Conservation (phyloP, 495 filamentous ascomycete species). For the Penicillium herquei region DNA sequence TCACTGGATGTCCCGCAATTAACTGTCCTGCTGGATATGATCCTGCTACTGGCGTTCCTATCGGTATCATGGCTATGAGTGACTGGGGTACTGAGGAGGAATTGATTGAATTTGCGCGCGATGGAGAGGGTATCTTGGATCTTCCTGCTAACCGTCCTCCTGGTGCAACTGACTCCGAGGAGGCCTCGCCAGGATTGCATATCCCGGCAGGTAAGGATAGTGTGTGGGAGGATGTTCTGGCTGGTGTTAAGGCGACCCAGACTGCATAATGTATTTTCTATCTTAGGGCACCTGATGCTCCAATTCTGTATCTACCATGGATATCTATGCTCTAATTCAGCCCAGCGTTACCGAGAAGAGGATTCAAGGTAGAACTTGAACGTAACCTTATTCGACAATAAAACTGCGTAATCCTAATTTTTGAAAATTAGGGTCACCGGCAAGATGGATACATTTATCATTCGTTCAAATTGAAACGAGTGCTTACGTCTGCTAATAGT, state of each 20-base stretch:
- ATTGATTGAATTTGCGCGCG: conserved; percentile 70
- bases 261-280: conserved; percentile 1
- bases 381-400: too few species aligned
- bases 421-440: too few species aligned
- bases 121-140: conserved; percentile 57
- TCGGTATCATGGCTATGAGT: conserved; percentile 86
- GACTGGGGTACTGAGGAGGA: conserved; percentile 87
- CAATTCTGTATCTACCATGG: neutral
- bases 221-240: conserved; percentile 42
- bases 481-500: too few species aligned
- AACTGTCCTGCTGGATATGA: conserved; percentile 74
- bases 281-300: neutral
- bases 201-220: conserved; percentile 22
- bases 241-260: conserved; percentile 16
- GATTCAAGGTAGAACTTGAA: too few species aligned
- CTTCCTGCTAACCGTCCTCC: conserved; percentile 16
- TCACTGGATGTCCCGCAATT: conserved; percentile 76
- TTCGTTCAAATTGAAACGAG: too few species aligned
- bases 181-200: conserved; percentile 15
- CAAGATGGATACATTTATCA: too few species aligned
- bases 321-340: neutral
- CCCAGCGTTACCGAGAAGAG: too few species aligned
- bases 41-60: conserved; percentile 56
- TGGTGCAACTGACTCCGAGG: neutral
- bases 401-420: too few species aligned